phyloP scores from a whole-genome alignment of 352 stramenopile species.

The Pythium folliculosum region DNA sequence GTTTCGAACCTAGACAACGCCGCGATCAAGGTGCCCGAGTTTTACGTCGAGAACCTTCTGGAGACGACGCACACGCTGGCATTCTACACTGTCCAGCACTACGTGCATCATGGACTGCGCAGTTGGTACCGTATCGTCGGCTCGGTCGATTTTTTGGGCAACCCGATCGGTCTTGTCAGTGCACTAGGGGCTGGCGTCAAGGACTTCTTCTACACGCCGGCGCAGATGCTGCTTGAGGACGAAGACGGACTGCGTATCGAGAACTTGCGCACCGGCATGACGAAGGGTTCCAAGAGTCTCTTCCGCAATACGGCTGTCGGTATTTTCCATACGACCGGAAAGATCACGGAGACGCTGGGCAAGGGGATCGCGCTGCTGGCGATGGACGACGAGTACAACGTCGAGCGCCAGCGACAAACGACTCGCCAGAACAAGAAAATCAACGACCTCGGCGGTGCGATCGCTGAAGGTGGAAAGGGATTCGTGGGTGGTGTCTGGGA shows the following conservation, averaged over 20 bases:
- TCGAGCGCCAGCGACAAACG: conserved; percentile 77
- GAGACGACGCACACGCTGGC: conserved; percentile 83
- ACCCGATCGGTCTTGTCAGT: conserved; percentile 89
- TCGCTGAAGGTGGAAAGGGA: conserved; percentile 80
- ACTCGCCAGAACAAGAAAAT: conserved; percentile 75
- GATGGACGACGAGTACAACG: conserved; percentile 89
- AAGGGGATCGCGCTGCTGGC: conserved; percentile 84
- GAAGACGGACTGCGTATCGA: conserved; percentile 85
- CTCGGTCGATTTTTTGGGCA: conserved; percentile 90
- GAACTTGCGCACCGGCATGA: conserved; percentile 87
- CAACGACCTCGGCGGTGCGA: conserved; percentile 75
- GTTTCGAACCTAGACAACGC: conserved; percentile 88
- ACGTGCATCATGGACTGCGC: conserved; percentile 78
- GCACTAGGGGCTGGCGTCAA: conserved; percentile 90
- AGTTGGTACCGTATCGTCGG: conserved; percentile 90
- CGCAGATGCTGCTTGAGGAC: conserved; percentile 91
- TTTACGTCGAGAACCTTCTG: conserved; percentile 88
- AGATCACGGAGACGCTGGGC: conserved; percentile 88
- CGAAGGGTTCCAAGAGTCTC: conserved; percentile 86
- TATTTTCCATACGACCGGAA: conserved; percentile 90
- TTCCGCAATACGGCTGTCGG: conserved; percentile 85
- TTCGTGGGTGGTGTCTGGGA: conserved; percentile 82
- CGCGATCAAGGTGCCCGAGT: conserved; percentile 87
- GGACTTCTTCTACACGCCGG: conserved; percentile 95
- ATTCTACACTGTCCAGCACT: conserved; percentile 89